phyloP scores from a whole-genome alignment of 148 eudicot species.

The Cornus florida region DNA sequence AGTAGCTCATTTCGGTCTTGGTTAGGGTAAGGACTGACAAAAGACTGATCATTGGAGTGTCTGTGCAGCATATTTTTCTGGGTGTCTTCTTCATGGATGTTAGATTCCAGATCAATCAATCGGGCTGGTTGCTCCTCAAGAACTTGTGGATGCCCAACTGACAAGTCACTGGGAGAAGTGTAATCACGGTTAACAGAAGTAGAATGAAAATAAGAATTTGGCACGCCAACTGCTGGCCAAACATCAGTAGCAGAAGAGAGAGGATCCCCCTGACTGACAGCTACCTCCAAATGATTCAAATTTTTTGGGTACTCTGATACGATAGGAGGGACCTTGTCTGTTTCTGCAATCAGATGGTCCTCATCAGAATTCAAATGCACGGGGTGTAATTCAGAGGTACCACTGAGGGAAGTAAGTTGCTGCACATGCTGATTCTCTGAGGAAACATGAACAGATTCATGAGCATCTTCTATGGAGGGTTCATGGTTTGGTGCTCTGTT shows the following conservation, averaged over 20 bases:
- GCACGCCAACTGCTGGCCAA: slow-evolving; percentile 54
- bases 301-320: slow-evolving; percentile 31
- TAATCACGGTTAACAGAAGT: slow-evolving; percentile 34
- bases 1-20: slow-evolving; percentile 54
- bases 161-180: slow-evolving; percentile 33
- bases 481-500: slow-evolving; percentile 8
- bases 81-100: slow-evolving; percentile 32
- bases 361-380: slow-evolving; percentile 46
- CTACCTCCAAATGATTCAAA: slow-evolving; percentile 24
- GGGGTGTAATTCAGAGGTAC: slow-evolving; percentile 27
- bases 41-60: slow-evolving; percentile 41
- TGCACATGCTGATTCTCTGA: slow-evolving; percentile 31
- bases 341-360: slow-evolving; percentile 17
- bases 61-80: slow-evolving; percentile 51
- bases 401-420: slow-evolving; percentile 27
- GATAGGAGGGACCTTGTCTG: slow-evolving; percentile 30
- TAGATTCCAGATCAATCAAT: slow-evolving; percentile 48
- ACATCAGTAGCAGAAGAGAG: slow-evolving; percentile 37
- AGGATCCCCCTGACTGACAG: slow-evolving; percentile 30
- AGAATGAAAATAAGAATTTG: slow-evolving; percentile 39
- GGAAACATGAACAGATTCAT: slow-evolving; percentile 27
- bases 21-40: slow-evolving; percentile 42
- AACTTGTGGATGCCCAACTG: slow-evolving; percentile 43
- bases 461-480: slow-evolving; percentile 21
- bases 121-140: slow-evolving; percentile 40